phyloP scores from a whole-genome alignment of 768 basidiomycete genomes.

The Gyrodon lividus region DNA sequence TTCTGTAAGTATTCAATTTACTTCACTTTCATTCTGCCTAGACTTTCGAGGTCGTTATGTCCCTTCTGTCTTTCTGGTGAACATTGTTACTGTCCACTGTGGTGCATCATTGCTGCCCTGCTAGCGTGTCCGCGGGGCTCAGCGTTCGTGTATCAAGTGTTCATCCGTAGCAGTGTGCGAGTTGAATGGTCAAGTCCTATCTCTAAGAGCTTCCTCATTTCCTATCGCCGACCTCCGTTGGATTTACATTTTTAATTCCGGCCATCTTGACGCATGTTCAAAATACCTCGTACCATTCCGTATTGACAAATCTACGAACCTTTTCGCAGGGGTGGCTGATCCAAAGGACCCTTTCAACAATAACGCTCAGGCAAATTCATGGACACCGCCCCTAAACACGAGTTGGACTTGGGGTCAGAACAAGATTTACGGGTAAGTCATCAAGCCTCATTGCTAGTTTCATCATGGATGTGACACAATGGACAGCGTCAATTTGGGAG shows the following conservation, averaged over 20 bases:
- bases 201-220: background rate
- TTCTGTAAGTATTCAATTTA: constrained; percentile 48
- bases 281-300: constrained; percentile 1
- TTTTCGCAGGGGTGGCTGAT: constrained; percentile 55
- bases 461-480: constrained; percentile 11
- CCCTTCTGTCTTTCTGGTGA: background rate
- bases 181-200: background rate
- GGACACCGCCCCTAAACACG: constrained; percentile 77
- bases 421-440: constrained; percentile 55
- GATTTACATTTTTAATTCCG: background rate
- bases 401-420: constrained; percentile 70
- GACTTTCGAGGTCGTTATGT: background rate
- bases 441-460: constrained; percentile 4
- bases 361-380: constrained; percentile 70
- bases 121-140: background rate
- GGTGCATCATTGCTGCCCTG: background rate
- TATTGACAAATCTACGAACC: background rate
- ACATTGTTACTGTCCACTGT: background rate
- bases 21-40: background rate
- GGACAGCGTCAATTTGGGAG: constrained; percentile 67
- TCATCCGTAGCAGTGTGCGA: background rate
- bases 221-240: background rate
- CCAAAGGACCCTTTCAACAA: constrained; percentile 75
- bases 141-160: background rate
- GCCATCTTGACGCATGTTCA: background rate